Conservation (phyloP, 345 rosid species). For the Heritiera littoralis region DNA sequence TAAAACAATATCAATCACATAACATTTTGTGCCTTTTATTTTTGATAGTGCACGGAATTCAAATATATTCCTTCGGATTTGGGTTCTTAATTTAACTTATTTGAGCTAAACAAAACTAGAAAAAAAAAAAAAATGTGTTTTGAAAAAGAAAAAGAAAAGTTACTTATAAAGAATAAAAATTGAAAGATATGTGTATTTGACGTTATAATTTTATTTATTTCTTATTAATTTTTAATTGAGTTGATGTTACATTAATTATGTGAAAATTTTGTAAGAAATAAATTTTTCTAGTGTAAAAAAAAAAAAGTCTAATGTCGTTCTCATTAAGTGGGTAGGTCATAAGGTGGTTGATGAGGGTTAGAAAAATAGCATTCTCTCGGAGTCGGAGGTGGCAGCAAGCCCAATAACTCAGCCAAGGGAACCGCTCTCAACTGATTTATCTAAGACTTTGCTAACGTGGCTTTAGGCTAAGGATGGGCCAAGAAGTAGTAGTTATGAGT, state of each 20-base stretch:
- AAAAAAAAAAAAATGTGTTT: too few species aligned
- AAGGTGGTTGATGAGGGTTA: conserved; percentile 32
- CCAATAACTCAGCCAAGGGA: conserved; percentile 14
- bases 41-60: too few species aligned
- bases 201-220: too few species aligned
- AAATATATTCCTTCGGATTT: too few species aligned
- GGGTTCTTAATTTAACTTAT: too few species aligned
- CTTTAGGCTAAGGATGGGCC: conserved; percentile 17
- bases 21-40: too few species aligned
- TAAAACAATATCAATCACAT: too few species aligned
- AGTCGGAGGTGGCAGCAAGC: conserved; percentile 28
- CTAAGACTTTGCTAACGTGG: conserved; percentile 28
- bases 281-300: background rate
- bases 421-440: conserved; percentile 18
- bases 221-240: too few species aligned
- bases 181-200: background rate
- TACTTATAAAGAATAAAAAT: too few species aligned
- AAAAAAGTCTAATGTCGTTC: conserved; percentile 17
- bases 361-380: conserved; percentile 35
- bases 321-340: conserved; percentile 22
- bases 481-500: conserved; percentile 6
- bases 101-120: too few species aligned
- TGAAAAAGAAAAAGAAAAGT: too few species aligned
- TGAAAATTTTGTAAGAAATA: background rate
- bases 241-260: too few species aligned